Percentiles rank a stretch among this genome's conserved stretches.
Evolutionary conservation across 2,329 filamentous ascomycete genomes (phyloP).

Genomic region (Fusarium sororula): DNA sequence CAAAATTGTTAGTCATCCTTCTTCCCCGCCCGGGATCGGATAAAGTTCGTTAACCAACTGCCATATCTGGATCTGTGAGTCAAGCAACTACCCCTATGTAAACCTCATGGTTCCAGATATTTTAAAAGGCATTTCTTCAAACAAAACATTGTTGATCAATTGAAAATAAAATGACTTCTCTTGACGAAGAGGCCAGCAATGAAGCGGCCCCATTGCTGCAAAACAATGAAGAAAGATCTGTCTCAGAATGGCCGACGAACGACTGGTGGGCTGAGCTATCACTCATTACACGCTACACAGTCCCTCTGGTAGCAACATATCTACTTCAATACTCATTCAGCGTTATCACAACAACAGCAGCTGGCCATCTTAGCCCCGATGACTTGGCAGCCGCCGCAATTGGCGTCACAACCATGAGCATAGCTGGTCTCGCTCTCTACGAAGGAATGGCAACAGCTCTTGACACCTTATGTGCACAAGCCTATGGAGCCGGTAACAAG

Average conservation of each 20-base stretch:
- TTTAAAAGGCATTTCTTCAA: no score
- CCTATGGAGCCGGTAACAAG: slow-evolving; percentile 51
- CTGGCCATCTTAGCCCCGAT: slow-evolving; percentile 61
- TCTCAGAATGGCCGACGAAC: neutral
- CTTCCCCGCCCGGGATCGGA: neutral
- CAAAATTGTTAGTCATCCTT: neutral
- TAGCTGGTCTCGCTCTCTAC: slow-evolving; percentile 58
- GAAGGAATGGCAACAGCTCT: slow-evolving; percentile 43
- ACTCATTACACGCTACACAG: slow-evolving; percentile 42
- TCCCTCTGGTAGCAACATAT: slow-evolving; percentile 62
- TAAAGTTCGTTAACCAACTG: neutral
- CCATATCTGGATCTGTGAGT: neutral
- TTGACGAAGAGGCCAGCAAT: neutral
- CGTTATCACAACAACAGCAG: slow-evolving; percentile 61
- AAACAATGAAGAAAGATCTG: neutral
- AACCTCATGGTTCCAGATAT: neutral
- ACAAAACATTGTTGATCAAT: neutral
- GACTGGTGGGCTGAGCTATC: slow-evolving; percentile 24
- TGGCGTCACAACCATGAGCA: slow-evolving; percentile 63
- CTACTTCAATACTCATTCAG: slow-evolving; percentile 63
- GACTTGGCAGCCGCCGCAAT: slow-evolving; percentile 62
- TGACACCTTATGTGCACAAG: slow-evolving; percentile 40
- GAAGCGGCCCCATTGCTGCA: slow-evolving; percentile 31
- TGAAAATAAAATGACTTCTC: neutral
- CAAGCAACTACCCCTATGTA: neutral